phyloP scores from a whole-genome alignment of 768 basidiomycete genomes.

The Naganishia vaughanmartiniae region DNA sequence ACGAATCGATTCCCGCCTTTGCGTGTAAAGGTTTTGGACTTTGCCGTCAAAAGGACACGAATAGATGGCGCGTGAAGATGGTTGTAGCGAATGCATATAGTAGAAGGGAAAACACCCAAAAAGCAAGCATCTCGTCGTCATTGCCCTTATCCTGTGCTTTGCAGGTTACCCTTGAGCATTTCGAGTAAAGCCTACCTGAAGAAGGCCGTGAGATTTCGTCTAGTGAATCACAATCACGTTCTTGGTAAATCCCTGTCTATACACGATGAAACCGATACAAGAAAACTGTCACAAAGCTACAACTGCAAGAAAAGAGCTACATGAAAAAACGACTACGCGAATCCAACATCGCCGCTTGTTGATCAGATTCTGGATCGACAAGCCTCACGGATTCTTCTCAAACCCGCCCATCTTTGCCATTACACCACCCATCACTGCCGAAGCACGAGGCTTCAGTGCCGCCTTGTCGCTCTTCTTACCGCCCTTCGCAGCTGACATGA shows the following conservation, averaged over 20 bases:
- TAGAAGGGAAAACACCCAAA: neutral
- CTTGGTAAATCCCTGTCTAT: neutral
- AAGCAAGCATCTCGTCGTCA: neutral
- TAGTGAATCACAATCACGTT: neutral
- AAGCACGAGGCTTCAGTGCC: neutral
- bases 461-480: constrained; percentile 13
- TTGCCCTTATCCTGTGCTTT: neutral
- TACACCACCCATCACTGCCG: constrained; percentile 12
- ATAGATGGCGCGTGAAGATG: constrained; percentile 1
- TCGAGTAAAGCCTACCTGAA: no score
- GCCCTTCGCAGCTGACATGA: no score
- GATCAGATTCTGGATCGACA: neutral
- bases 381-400: neutral
- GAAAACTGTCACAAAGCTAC: neutral
- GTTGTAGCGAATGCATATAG: neutral
- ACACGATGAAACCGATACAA: neutral
- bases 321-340: neutral
- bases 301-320: neutral
- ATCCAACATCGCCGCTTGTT: neutral
- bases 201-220: no score
- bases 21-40: neutral
- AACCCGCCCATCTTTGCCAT: constrained; percentile 26
- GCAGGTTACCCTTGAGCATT: neutral
- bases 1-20: neutral
- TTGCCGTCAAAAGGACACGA: neutral